Conservation (phyloP, 805 yeast species). For the Zygosaccharomyces rouxii region DNA sequence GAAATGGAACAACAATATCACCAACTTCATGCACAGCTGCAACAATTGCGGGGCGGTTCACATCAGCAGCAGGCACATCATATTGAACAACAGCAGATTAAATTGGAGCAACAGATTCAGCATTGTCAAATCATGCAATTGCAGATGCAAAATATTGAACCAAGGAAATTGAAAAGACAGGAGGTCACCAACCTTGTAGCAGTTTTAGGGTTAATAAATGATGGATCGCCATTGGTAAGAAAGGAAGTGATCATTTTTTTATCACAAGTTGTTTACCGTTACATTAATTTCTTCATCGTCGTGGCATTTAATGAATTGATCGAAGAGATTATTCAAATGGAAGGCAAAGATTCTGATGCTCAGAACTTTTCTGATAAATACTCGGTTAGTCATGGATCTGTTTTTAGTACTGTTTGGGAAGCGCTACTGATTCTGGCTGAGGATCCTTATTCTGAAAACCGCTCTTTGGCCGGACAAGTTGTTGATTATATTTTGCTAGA, state of each 20-base stretch:
- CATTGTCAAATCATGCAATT: constrained; percentile 27
- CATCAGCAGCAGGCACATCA: constrained; percentile 28
- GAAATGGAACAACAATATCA: constrained; percentile 34
- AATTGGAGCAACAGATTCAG: constrained; percentile 33
- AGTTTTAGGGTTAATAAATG: constrained; percentile 64
- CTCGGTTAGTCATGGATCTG: constrained; percentile 81
- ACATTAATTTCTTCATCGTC: constrained; percentile 71
- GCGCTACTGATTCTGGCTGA: constrained; percentile 72
- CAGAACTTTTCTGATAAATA: constrained; percentile 40
- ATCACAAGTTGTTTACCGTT: constrained; percentile 65
- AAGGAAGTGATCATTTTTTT: constrained; percentile 77
- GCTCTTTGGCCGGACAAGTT: constrained; percentile 62
- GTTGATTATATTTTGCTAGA: constrained; percentile 68
- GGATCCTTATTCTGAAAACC: constrained; percentile 84
- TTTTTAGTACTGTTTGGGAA: constrained; percentile 84
- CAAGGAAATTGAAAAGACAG: constrained; percentile 53
- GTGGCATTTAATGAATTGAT: constrained; percentile 82
- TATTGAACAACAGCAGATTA: constrained; percentile 23
- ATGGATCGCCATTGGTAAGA: constrained; percentile 86
- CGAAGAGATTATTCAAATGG: constrained; percentile 67
- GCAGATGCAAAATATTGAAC: constrained; percentile 30
- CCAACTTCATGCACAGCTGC: constrained; percentile 32
- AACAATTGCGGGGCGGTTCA: constrained; percentile 24
- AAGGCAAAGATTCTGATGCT: constrained; percentile 29
- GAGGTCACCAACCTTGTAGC: constrained; percentile 68